Conservation (phyloP, 257 asterid species). For the Knoxia roxburghii region DNA sequence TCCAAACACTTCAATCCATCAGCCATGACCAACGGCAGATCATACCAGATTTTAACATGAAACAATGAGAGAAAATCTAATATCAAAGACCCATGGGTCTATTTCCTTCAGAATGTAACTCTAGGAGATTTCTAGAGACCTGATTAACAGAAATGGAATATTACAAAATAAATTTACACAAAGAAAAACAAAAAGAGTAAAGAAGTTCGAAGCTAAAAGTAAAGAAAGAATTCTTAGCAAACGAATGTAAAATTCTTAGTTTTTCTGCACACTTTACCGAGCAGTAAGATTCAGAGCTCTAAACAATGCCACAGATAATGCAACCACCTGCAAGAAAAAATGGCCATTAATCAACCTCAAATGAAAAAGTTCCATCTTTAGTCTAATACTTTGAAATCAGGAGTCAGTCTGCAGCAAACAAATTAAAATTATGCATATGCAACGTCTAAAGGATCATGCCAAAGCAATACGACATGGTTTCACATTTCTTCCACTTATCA, state of each 20-base stretch:
- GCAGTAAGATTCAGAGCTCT: constrained; percentile 85
- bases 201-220: too few relatives aligned
- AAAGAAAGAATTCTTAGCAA: background rate
- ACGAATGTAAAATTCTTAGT: constrained; percentile 7
- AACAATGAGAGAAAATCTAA: too few relatives aligned
- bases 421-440: background rate
- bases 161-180: background rate
- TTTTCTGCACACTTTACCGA: constrained; percentile 42
- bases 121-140: too few relatives aligned
- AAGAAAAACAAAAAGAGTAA: background rate
- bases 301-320: constrained; percentile 75
- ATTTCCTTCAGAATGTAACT: background rate
- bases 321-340: constrained; percentile 66
- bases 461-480: background rate
- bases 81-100: background rate
- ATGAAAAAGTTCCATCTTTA: background rate
- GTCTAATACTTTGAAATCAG: background rate
- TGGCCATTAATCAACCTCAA: constrained; percentile 9
- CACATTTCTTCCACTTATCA: background rate
- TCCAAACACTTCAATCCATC: background rate
- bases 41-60: too few relatives aligned
- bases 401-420: background rate
- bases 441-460: background rate
- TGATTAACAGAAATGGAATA: too few relatives aligned
- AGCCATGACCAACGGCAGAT: too few relatives aligned